phyloP scores from a whole-genome alignment of 441 rosid species.

The Aquilaria agallochum region DNA sequence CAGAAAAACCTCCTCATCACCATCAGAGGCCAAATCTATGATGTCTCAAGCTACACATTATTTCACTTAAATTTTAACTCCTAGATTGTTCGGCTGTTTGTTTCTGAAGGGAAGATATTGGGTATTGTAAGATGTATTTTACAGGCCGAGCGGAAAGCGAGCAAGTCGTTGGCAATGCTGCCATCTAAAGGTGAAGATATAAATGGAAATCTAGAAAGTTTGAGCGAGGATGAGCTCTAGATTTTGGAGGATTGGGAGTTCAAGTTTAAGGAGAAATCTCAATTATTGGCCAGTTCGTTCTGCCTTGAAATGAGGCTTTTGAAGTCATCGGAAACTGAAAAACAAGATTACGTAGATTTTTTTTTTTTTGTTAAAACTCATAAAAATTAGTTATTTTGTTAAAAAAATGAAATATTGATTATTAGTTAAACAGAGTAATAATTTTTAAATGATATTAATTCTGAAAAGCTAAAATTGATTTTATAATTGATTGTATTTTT shows the following conservation, averaged over 20 bases:
- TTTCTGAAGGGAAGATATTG: background rate
- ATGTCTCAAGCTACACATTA: constrained; percentile 30
- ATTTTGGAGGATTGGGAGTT: constrained; percentile 40
- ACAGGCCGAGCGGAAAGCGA: constrained; percentile 65
- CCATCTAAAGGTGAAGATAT: constrained; percentile 50
- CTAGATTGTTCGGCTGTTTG: background rate
- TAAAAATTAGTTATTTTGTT: too few relatives aligned
- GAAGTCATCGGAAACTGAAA: background rate
- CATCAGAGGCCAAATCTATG: constrained; percentile 39
- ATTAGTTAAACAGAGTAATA: too few relatives aligned
- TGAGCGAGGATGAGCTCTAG: constrained; percentile 40
- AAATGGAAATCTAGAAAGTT: constrained; percentile 43
- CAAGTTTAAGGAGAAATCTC: constrained; percentile 34
- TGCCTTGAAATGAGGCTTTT: too few relatives aligned
- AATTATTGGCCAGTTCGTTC: constrained; percentile 17
- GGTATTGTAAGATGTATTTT: constrained; percentile 43
- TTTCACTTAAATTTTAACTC: background rate
- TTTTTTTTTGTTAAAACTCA: too few relatives aligned
- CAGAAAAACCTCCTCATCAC: constrained; percentile 39
- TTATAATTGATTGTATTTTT: too few relatives aligned
- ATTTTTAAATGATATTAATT: too few relatives aligned
- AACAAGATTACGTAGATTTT: background rate
- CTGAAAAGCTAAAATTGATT: too few relatives aligned
- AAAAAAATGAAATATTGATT: too few relatives aligned
- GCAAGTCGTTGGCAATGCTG: constrained; percentile 51